A percentile compares a stretch with the other conserved stretches of the same genome.
phyloP scores from a whole-genome alignment of 176 grass and related monocot species.

The Triticum monococcum region DNA sequence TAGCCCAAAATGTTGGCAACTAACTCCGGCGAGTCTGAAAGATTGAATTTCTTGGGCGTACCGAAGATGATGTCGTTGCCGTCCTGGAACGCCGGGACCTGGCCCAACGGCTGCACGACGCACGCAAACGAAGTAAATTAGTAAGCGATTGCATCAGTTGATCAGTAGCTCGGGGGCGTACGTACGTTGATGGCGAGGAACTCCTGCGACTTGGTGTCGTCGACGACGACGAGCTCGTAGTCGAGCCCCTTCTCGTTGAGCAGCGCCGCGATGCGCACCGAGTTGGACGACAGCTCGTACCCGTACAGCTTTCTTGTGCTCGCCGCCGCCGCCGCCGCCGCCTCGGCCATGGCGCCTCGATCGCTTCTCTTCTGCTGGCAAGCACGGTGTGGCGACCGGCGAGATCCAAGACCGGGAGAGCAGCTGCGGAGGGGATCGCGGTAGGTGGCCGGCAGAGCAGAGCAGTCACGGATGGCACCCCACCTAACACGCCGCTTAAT shows the following conservation, averaged over 20 bases:
- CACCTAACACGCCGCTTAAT: not conserved
- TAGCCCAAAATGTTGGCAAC: not conserved
- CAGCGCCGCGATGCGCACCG: constrained; percentile 33
- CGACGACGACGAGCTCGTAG: constrained; percentile 64
- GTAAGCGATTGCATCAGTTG: not conserved
- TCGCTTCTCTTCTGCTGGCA: not conserved
- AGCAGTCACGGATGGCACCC: not conserved
- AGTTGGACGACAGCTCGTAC: constrained; percentile 50
- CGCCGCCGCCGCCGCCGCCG: not conserved
- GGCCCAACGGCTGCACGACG: not conserved
- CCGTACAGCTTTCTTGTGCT: constrained; percentile 57
- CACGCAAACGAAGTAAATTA: not conserved
- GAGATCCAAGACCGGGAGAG: not conserved
- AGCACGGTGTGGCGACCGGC: not conserved
- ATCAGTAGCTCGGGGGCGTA: too few relatives aligned
- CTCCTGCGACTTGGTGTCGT: constrained; percentile 51
- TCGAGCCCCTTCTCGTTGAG: constrained; percentile 76
- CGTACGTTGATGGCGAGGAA: constrained; percentile 78
- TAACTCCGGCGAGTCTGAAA: not conserved
- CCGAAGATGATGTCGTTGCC: not conserved
- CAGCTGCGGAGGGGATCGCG: not conserved
- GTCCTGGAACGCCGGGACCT: constrained; percentile 5
- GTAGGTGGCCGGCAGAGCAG: not conserved
- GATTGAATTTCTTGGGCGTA: not conserved
- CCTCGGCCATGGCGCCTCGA: not conserved